Percentiles rank a stretch among this genome's conserved stretches.
Conservation (phyloP, 768 basidiomycete species). For the Mrakia frigida region DNA sequence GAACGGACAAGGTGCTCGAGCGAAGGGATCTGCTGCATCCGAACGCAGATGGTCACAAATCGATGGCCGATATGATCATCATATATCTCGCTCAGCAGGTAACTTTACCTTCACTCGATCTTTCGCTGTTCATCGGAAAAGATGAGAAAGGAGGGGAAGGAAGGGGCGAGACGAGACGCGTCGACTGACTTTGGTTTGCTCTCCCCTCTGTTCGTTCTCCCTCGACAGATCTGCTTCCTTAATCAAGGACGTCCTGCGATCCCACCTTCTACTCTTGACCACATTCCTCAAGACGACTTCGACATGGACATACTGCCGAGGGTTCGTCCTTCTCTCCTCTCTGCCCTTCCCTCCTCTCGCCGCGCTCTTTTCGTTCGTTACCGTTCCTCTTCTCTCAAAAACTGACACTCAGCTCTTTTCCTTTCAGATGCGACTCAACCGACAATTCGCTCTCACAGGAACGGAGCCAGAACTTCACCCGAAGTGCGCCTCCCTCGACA, state of each 20-base stretch:
- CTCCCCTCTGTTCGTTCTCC: neutral
- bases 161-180: neutral
- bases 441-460: neutral
- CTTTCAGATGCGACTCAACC: constrained; percentile 10
- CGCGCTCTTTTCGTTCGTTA: too few species aligned
- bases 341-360: neutral
- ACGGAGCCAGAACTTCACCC: neutral
- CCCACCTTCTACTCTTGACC: neutral
- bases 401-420: too few species aligned
- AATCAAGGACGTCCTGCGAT: neutral
- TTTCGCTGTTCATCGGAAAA: too few species aligned
- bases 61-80: constrained; percentile 2
- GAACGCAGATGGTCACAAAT: neutral
- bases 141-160: too few species aligned
- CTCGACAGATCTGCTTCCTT: constrained; percentile 5
- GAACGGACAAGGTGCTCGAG: neutral
- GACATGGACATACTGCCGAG: neutral
- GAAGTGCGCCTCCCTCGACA: constrained; percentile 4
- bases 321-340: neutral
- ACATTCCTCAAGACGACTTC: neutral
- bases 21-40: constrained; percentile 9
- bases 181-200: neutral
- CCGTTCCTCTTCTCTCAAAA: too few species aligned
- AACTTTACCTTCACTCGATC: neutral
- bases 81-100: constrained; percentile 15